A percentile compares a stretch with the other conserved stretches of the same genome.
phyloP scores from a whole-genome alignment of 306 rosid species.

The Cucurbita argyrosperma region DNA sequence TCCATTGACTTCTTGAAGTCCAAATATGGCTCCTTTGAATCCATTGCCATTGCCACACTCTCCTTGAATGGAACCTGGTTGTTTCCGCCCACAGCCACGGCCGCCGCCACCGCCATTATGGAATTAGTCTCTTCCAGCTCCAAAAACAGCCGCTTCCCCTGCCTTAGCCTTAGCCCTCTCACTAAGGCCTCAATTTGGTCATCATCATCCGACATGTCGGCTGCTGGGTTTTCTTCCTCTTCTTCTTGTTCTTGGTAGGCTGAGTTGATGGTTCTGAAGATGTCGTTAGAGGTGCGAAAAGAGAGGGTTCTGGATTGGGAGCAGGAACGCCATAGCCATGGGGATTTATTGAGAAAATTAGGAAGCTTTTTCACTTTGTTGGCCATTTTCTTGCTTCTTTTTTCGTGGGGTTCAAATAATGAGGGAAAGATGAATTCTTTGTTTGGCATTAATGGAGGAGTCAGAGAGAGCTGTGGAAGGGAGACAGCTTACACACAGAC shows the following conservation, averaged over 20 bases:
- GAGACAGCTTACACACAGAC: background rate
- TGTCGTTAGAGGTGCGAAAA: constrained; percentile 21
- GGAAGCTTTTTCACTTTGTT: constrained; percentile 4
- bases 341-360: background rate
- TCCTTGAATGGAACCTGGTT: constrained; percentile 26
- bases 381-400: background rate
- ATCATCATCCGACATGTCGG: background rate
- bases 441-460: constrained; percentile 35
- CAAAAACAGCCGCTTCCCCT: background rate
- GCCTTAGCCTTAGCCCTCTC: constrained; percentile 18
- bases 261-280: constrained; percentile 36
- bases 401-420: background rate
- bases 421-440: constrained; percentile 9
- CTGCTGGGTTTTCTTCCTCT: constrained; percentile 4
- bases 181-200: constrained; percentile 14
- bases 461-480: constrained; percentile 17
- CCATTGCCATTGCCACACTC: constrained; percentile 32
- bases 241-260: constrained; percentile 14
- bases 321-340: constrained; percentile 64
- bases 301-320: constrained; percentile 67
- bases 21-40: constrained; percentile 41
- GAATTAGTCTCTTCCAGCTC: constrained; percentile 1
- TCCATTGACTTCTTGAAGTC: constrained; percentile 71
- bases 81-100: background rate
- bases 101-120: background rate